phyloP scores from a whole-genome alignment of 148 eudicot genomes.

The Amaranthus palmeri region DNA sequence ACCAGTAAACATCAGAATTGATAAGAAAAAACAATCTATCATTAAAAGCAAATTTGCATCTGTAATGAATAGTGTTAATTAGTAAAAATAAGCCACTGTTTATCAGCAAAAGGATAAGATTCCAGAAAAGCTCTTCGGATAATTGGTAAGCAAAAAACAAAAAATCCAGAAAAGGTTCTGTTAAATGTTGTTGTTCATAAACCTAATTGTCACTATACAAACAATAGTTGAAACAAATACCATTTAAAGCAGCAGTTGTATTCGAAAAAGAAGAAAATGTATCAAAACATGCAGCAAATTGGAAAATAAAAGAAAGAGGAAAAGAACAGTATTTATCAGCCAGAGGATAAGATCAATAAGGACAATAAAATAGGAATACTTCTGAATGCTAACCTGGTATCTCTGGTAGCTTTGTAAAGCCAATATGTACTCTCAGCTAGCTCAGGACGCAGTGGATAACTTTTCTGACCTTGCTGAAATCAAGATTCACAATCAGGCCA shows the following conservation, averaged over 20 bases:
- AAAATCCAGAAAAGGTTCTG: too few species aligned
- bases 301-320: neutral
- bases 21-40: too few species aligned
- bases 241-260: neutral
- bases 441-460: slow-evolving; percentile 97
- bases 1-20: too few species aligned
- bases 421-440: slow-evolving; percentile 96
- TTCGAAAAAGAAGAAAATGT: neutral
- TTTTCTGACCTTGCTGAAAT: slow-evolving; percentile 91
- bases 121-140: too few species aligned
- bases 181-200: too few species aligned
- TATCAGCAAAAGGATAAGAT: too few species aligned
- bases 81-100: too few species aligned
- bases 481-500: slow-evolving; percentile 13
- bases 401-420: slow-evolving; percentile 98
- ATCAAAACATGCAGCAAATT: neutral
- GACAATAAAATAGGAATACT: neutral
- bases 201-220: neutral
- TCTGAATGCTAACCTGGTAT: slow-evolving; percentile 64
- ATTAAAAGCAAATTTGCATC: too few species aligned
- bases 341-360: neutral
- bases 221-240: neutral
- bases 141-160: too few species aligned
- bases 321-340: neutral
- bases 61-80: too few species aligned